These are phyloP conservation scores for Flammula alnicola DNA, from an alignment of 1,284 basidiomycete genomes.

Conservation along the genomic window DNA sequence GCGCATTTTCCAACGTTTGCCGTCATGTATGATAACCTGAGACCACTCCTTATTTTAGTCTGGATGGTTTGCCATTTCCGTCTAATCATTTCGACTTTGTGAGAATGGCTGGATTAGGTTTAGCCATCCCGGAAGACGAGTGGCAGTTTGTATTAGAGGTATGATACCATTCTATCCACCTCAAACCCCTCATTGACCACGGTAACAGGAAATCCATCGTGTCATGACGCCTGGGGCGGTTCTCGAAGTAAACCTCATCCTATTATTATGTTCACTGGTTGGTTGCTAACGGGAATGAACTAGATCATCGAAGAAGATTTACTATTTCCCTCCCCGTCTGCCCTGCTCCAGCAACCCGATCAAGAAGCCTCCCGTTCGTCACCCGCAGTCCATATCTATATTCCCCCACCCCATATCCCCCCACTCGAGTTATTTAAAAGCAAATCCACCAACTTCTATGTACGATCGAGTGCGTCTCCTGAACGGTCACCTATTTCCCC, in stretches of 20 bases:
- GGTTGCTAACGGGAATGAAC: not conserved
- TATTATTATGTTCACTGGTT: not conserved
- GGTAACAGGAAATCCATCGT: slow-evolving; percentile 62
- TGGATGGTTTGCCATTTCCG: slow-evolving; percentile 65
- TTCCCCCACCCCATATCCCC: slow-evolving; percentile 7
- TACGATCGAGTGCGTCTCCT: slow-evolving; percentile 11
- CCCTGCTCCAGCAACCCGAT: slow-evolving; percentile 30
- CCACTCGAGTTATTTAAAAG: slow-evolving; percentile 18
- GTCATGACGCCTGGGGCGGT: slow-evolving; percentile 63
- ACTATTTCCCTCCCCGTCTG: slow-evolving; percentile 63
- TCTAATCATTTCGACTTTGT: slow-evolving; percentile 65
- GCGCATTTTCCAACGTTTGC: slow-evolving; percentile 25
- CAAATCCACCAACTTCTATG: slow-evolving; percentile 19
- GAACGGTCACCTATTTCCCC: slow-evolving; percentile 4
- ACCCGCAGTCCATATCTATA: slow-evolving; percentile 7
- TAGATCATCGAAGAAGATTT: slow-evolving; percentile 76
- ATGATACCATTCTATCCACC: slow-evolving; percentile 20
- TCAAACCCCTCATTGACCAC: slow-evolving; percentile 19
- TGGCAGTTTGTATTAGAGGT: slow-evolving; percentile 60
- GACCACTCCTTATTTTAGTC: slow-evolving; percentile 40
- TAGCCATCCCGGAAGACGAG: slow-evolving; percentile 75
- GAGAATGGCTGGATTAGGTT: slow-evolving; percentile 61
- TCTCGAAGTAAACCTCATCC: slow-evolving; percentile 56
- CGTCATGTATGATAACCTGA: not conserved
- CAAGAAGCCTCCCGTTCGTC: slow-evolving; percentile 10